Evolutionary conservation across 2,329 filamentous ascomycete species (phyloP).

Genomic region (Fusarium sulawesiense): DNA sequence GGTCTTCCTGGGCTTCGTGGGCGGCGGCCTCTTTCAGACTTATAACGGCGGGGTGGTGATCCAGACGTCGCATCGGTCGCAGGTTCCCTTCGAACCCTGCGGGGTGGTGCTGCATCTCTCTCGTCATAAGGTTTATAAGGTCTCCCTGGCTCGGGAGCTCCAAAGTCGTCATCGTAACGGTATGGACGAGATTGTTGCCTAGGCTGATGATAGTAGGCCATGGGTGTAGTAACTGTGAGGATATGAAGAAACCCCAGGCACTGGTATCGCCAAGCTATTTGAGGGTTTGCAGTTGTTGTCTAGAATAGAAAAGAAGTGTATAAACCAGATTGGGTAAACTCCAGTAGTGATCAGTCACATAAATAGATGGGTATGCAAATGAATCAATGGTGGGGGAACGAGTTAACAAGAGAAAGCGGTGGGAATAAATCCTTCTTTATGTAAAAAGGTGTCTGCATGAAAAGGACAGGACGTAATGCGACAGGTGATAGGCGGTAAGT

Average conservation of each 20-base stretch:
- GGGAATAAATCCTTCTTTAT: conserved; percentile 39
- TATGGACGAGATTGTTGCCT: conserved; percentile 41
- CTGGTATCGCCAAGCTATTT: background rate
- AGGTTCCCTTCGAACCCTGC: conserved; percentile 20
- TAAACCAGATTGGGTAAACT: conserved; percentile 3
- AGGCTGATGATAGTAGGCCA: conserved; percentile 44
- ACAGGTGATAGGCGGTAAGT: conserved; percentile 24
- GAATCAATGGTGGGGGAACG: conserved; percentile 21
- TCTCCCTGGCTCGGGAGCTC: conserved; percentile 34
- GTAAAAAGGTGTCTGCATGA: conserved; percentile 16
- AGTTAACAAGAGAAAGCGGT: conserved; percentile 1
- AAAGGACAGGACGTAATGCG: conserved; percentile 10
- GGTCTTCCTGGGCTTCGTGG: conserved; percentile 32
- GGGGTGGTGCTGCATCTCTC: conserved; percentile 19
- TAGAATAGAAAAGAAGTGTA: background rate
- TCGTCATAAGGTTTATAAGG: conserved; percentile 39
- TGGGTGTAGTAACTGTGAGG: conserved; percentile 16
- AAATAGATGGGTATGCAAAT: background rate
- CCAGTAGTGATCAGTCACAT: conserved; percentile 8
- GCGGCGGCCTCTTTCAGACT: conserved; percentile 39
- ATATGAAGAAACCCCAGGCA: background rate
- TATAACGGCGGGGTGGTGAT: conserved; percentile 41
- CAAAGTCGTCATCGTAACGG: conserved; percentile 44
- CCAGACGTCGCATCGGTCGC: conserved; percentile 15
- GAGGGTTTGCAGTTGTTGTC: background rate